Conservation (phyloP, 139 green algal species). For the Astrephomene gubernaculifera region DNA sequence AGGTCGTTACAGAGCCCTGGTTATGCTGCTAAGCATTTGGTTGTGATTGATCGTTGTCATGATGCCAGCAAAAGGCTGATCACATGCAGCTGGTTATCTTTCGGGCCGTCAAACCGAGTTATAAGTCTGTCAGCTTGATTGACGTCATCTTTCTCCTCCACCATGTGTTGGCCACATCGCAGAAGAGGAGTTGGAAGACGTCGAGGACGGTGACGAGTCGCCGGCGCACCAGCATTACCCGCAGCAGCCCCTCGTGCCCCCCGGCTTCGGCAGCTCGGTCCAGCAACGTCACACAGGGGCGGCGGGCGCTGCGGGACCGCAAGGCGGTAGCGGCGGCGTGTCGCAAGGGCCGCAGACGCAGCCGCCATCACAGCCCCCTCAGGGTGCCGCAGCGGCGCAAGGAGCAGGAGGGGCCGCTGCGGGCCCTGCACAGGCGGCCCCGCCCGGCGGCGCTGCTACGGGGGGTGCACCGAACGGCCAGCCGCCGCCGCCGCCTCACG, state of each 20-base stretch:
- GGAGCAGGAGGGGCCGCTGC: not conserved
- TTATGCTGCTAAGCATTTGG: not conserved
- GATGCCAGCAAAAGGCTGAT: not conserved
- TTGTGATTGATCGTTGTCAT: not conserved
- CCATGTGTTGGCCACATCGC: not conserved
- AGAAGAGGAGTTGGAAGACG: not conserved
- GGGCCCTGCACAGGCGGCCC: not conserved
- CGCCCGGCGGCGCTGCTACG: not conserved
- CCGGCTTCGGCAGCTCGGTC: not conserved
- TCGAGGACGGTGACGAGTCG: slow-evolving; percentile 30
- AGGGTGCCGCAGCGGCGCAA: not conserved
- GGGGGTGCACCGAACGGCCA: not conserved
- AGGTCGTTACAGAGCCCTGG: not conserved
- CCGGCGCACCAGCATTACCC: slow-evolving; percentile 1
- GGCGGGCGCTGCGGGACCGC: not conserved
- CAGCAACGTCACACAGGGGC: not conserved
- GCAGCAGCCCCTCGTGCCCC: not conserved
- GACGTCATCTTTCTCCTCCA: not conserved
- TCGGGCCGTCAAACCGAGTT: not conserved
- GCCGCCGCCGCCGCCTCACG: not conserved
- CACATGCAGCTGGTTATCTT: not conserved
- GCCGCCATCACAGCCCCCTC: not conserved
- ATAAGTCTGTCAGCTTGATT: not conserved
- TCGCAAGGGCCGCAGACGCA: not conserved
- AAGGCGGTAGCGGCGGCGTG: not conserved